Base-by-base conservation (phyloP, 2,329 filamentous ascomycete species). In the Ophiostoma sp. region DNA sequence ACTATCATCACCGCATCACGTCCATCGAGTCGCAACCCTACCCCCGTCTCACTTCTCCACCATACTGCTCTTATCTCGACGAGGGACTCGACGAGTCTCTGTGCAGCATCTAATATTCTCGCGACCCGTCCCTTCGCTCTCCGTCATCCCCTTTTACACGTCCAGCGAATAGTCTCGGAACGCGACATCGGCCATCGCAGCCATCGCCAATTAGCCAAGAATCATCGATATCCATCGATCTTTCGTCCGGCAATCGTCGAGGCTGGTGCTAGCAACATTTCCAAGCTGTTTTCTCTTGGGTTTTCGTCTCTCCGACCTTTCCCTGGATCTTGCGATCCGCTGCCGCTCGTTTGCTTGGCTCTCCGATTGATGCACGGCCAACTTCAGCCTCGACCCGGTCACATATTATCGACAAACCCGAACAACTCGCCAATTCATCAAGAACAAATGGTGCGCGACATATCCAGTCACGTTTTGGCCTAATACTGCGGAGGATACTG, bases 1-100 rank as follows among this genome's bases (percentile, higher is more conserved):
- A 63, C n/a, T 42, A 69, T 69, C 66, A 64, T 38, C 68, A 65
- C 62, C 40, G 27, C 68, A 69, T 63, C 63, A 55, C 62, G 52
- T 67, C 64, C 41, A 49, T 49, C 66, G 36, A 18, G 47, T 8
- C 12, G 18, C 67, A 18, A 41, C 52, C 49, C 47, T 41, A 18
- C 16, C 40, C 3, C 18, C 60, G 38, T 27, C 27, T 27, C 27
- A 42, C 60, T 18, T 42, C n/a, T 42, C 16, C 16, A 9, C n/a
- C 60, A 63, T 6, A 4, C 40, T 42, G 16, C 38, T 63, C 40
- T 42, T 4, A 40, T 9, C 8, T 4, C 7, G 41, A n/a, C 41
- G 8, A 14, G n/a, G 40, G 18, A 3, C 6, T 9, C 3, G 7
- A 16, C 5, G 38, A 2, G 2, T 18, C 60, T 42, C 7, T 63